Evolutionary conservation across 129 eudicot species (phyloP).

Genomic region (Dittrichia graveolens): DNA sequence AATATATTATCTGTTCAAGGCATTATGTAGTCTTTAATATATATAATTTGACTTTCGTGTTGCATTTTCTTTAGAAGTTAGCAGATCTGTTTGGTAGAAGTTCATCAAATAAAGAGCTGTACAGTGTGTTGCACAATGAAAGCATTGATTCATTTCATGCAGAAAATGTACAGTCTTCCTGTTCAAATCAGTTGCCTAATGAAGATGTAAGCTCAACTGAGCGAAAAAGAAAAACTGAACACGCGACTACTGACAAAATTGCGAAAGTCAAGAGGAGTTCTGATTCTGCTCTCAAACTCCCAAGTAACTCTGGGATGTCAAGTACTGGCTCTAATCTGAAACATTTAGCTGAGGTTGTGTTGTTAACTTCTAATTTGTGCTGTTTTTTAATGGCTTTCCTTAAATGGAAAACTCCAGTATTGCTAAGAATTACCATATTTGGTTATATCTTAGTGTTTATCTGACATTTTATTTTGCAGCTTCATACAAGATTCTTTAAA

Average conservation of each 20-base stretch:
- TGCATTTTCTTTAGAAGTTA: constrained; percentile 43
- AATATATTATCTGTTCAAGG: too few relatives aligned
- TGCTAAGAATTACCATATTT: neutral
- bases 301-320: constrained; percentile 28
- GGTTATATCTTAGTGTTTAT: constrained; percentile 12
- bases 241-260: constrained; percentile 36
- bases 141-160: constrained; percentile 19
- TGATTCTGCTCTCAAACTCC: constrained; percentile 32
- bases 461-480: constrained; percentile 53
- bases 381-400: neutral
- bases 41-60: constrained; percentile 12
- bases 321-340: constrained; percentile 37
- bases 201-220: constrained; percentile 31
- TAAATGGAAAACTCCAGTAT: neutral
- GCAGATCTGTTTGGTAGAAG: constrained; percentile 45
- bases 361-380: constrained; percentile 14
- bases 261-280: constrained; percentile 40
- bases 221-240: constrained; percentile 56
- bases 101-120: constrained; percentile 39
- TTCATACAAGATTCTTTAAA: constrained; percentile 49
- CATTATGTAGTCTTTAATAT: constrained; percentile 5
- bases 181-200: too few relatives aligned
- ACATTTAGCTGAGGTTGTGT: constrained; percentile 56
- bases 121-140: constrained; percentile 7
- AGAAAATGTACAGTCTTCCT: constrained; percentile 35